Percentiles rank a stretch among this genome's conserved stretches.
phyloP scores from a whole-genome alignment of 2,329 filamentous ascomycete genomes.

The Fusarium mangiferae region DNA sequence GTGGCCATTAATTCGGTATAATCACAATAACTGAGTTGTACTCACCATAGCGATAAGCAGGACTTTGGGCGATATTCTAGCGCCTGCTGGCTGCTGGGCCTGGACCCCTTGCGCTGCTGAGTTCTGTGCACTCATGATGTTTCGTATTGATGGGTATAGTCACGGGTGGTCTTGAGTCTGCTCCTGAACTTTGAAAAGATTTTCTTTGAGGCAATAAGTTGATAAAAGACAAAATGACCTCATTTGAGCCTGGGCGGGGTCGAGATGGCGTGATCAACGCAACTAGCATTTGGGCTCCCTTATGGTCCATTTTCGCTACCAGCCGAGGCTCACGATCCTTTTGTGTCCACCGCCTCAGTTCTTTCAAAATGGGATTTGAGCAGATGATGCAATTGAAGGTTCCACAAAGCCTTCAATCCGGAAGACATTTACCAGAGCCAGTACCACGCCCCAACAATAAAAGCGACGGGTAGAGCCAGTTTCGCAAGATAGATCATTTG shows the following conservation, averaged over 20 bases:
- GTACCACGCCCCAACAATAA: not conserved
- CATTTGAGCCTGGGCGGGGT: slow-evolving; percentile 12
- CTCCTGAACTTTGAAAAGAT: not conserved
- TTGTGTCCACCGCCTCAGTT: not conserved
- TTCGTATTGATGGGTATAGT: not conserved
- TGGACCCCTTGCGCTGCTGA: not conserved
- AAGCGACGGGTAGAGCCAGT: not conserved
- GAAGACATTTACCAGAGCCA: not conserved
- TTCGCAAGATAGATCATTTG: not conserved
- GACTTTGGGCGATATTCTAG: slow-evolving; percentile 13
- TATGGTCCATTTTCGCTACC: not conserved
- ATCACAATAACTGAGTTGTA: rapidly evolving
- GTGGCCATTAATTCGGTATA: not conserved
- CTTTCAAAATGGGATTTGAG: rapidly evolving
- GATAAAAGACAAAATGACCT: not conserved
- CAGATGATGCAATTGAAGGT: rapidly evolving
- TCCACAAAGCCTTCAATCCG: too few species aligned
- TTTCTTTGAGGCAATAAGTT: slow-evolving; percentile 9
- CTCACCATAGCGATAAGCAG: slow-evolving; percentile 30
- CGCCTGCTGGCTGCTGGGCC: not conserved
- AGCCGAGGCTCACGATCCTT: slow-evolving; percentile 11
- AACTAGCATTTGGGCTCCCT: not conserved
- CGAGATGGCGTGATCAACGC: slow-evolving; percentile 19
- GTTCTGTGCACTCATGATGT: not conserved
- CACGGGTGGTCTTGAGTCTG: rapidly evolving